Conservation (phyloP, 2,329 filamentous ascomycete genomes). For the Ascochyta pisi region DNA sequence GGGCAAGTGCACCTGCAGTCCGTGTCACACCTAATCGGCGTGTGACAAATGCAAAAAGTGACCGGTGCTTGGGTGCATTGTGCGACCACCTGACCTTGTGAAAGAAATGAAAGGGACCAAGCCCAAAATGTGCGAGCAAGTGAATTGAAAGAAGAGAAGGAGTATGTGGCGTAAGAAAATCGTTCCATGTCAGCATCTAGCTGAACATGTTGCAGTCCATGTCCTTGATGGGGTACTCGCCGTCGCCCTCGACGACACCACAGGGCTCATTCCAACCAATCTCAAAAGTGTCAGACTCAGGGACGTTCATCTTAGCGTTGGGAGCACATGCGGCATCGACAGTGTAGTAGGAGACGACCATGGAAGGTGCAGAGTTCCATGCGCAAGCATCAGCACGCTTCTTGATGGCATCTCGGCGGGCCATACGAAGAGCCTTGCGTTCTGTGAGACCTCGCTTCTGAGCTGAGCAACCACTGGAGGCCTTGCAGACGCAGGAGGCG, state of each 20-base stretch:
- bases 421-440: conserved; percentile 42
- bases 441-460: conserved; percentile 36
- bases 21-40: conserved; percentile 6
- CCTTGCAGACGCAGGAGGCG: conserved; percentile 30
- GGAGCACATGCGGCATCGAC: conserved; percentile 48
- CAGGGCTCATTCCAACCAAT: conserved; percentile 50
- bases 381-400: conserved; percentile 44
- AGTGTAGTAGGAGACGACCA: conserved; percentile 52
- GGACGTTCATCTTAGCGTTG: conserved; percentile 35
- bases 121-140: conserved; percentile 10
- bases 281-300: conserved; percentile 43
- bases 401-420: conserved; percentile 37
- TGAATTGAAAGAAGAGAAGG: conserved; percentile 3
- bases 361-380: conserved; percentile 50
- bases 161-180: conserved; percentile 9
- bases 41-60: conserved; percentile 17
- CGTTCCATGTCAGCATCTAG: conserved; percentile 9
- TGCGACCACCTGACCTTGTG: conserved; percentile 19
- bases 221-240: conserved; percentile 52
- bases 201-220: conserved; percentile 44
- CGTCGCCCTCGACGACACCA: conserved; percentile 52
- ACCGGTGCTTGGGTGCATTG: conserved; percentile 14
- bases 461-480: conserved; percentile 20
- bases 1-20: conserved; percentile 5
- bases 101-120: conserved; percentile 12